Conservation (phyloP, 306 rosid genomes). For the Glycyrrhiza uralensis region DNA sequence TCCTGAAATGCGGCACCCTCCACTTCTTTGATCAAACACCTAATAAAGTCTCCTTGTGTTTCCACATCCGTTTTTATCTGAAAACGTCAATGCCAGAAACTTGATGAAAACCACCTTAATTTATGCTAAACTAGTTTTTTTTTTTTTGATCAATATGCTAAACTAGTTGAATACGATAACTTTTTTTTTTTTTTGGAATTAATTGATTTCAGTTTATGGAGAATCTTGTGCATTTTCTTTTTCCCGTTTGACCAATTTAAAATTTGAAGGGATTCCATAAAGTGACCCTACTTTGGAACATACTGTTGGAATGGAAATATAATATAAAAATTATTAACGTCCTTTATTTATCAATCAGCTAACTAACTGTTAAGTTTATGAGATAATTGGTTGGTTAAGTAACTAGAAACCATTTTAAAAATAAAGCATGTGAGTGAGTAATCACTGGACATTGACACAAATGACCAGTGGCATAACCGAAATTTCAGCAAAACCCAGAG, state of each 20-base stretch:
- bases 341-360: too few species aligned
- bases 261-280: background rate
- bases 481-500: conserved; percentile 20
- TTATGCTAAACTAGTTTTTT: background rate
- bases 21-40: conserved; percentile 76
- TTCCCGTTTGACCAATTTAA: background rate
- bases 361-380: too few species aligned
- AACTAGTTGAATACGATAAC: too few species aligned
- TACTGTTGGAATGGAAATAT: too few species aligned
- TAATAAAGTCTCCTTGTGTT: conserved; percentile 85
- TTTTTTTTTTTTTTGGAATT: background rate
- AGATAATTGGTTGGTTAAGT: background rate
- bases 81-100: background rate
- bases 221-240: background rate
- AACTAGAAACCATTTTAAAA: conserved; percentile 17
- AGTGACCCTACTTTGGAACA: conserved; percentile 16
- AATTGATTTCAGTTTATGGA: background rate
- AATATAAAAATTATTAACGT: too few species aligned
- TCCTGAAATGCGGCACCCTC: conserved; percentile 74
- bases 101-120: background rate
- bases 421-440: background rate
- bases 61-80: conserved; percentile 93
- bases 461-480: conserved; percentile 38
- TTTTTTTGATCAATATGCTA: too few species aligned
- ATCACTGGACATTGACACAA: conserved; percentile 36